phyloP scores from a whole-genome alignment of 352 stramenopile genomes.

The Pilasporangium apinafurcum region DNA sequence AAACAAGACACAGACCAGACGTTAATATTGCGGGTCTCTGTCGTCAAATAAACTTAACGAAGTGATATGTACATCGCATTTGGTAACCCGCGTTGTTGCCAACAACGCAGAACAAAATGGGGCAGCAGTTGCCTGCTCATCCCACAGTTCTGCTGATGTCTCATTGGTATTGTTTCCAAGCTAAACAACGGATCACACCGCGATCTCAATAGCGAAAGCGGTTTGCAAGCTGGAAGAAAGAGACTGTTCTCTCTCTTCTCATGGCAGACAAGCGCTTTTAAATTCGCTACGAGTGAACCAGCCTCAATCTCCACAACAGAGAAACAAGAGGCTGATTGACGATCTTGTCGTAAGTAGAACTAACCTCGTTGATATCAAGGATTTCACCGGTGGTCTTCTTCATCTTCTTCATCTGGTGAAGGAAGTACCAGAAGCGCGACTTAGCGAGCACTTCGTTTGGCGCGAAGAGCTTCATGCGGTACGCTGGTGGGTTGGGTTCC shows the following conservation, averaged over 20 bases:
- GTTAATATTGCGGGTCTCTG: slow-evolving; percentile 1
- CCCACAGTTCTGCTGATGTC: too few species aligned
- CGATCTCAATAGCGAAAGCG: slow-evolving; percentile 54
- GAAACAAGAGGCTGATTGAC: not conserved
- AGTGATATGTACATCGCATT: slow-evolving; percentile 16
- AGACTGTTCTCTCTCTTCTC: slow-evolving; percentile 31
- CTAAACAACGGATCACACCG: slow-evolving; percentile 77
- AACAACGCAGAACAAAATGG: not conserved
- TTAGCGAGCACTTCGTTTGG: slow-evolving; percentile 97
- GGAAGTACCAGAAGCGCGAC: slow-evolving; percentile 99
- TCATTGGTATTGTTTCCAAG: slow-evolving; percentile 10
- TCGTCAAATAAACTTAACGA: slow-evolving; percentile 14
- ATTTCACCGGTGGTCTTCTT: slow-evolving; percentile 99
- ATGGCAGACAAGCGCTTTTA: slow-evolving; percentile 82
- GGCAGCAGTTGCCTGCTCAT: too few species aligned
- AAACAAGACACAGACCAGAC: slow-evolving; percentile 10
- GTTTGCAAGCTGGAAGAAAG: slow-evolving; percentile 84
- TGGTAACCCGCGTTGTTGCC: not conserved
- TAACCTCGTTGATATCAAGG: slow-evolving; percentile 97
- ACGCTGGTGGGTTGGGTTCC: slow-evolving; percentile 97
- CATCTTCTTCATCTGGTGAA: slow-evolving; percentile 99
- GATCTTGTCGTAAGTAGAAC: slow-evolving; percentile 11
- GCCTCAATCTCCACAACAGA: not conserved
- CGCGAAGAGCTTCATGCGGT: slow-evolving; percentile 98
- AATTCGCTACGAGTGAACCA: slow-evolving; percentile 40